phyloP scores from a whole-genome alignment of 768 basidiomycete genomes.

The Sistotremastrum niveocremeum region DNA sequence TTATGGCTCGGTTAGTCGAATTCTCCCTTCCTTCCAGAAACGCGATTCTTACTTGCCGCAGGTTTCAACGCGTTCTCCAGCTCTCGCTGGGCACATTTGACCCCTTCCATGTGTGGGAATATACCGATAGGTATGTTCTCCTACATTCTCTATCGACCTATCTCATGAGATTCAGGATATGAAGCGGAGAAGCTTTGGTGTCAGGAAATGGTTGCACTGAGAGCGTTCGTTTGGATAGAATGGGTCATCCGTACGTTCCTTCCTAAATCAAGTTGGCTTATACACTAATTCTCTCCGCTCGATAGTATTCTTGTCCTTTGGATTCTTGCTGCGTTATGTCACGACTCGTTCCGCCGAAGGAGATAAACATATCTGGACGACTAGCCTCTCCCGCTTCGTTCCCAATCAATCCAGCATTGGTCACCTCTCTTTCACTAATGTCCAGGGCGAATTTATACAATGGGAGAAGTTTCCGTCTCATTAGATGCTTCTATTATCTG shows the following conservation, averaged over 20 bases:
- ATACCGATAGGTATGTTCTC: conserved; percentile 32
- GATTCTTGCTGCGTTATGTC: conserved; percentile 31
- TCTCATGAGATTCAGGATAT: conserved; percentile 19
- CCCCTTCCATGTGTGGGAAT: conserved; percentile 30
- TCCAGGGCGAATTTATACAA: no score
- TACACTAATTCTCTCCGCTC: background rate
- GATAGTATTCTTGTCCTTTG: conserved; percentile 29
- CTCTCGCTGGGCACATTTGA: conserved; percentile 35
- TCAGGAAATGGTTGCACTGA: conserved; percentile 38
- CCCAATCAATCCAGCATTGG: conserved; percentile 8
- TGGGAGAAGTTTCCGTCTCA: no score
- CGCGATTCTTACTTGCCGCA: conserved; percentile 2
- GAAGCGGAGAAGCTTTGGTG: conserved; percentile 38
- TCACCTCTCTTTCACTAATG: no score
- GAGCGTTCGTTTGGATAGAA: conserved; percentile 45
- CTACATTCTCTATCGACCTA: background rate
- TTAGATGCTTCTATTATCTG: no score
- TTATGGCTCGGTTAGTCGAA: conserved; percentile 38
- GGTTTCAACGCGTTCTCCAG: conserved; percentile 48
- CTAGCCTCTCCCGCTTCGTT: conserved; percentile 36
- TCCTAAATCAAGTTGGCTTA: background rate
- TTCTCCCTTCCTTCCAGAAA: background rate
- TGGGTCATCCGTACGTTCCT: conserved; percentile 35
- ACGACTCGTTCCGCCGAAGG: conserved; percentile 30
- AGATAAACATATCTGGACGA: conserved; percentile 37